Evolutionary conservation across 2,329 filamentous ascomycete genomes (phyloP), one percentile per base, ranked within the genome.

Genomic region (Claviceps digitariae): DNA sequence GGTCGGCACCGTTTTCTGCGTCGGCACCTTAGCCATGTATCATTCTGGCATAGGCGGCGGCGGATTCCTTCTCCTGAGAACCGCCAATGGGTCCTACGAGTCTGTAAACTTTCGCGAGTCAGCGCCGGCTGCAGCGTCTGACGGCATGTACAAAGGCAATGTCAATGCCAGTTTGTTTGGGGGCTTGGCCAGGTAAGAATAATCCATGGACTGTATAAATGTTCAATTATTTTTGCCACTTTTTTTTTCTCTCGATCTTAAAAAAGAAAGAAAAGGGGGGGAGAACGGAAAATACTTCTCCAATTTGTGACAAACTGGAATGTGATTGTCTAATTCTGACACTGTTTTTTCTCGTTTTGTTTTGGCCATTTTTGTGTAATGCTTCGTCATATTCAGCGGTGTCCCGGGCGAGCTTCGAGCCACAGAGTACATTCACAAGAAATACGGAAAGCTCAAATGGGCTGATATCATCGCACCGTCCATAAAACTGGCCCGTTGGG

Each of bases 51-150:
- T 91, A 54, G 86, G 84, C 6, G 87, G 88, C 3, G 87, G 87
- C 15, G 87, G 88, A 1, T 93, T 93, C 67, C 80, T 86, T 76
- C 72, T 90, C 2, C 75, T 90, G n/a, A 76, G 83, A 56, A 69
- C 74, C 2, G 67, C 76, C 5, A 77, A 86, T 57, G 84, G 84
- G 5, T 69, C 71, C 9, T 91, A 88, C 62, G 87, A 94, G 60
- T 86, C 82, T 58, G 81, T 95, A 58, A 89, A 95, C 65, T 95
- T 93, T 65, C 77, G 90, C 17, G 90, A 95, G 67, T 87, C 81
- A 0, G 90, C 90, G 0, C 89, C 90, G 1, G 86, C 83, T 0
- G 86, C 87, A 1, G 83, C 87, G 0, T 86, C 77, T 57, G 74
- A 90, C 65, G 78, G 89, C 59, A 95, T 95, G 90, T 95, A 83